Base-by-base conservation (phyloP, 2,329 filamentous ascomycete genomes). In the Talaromyces verruculosus region DNA sequence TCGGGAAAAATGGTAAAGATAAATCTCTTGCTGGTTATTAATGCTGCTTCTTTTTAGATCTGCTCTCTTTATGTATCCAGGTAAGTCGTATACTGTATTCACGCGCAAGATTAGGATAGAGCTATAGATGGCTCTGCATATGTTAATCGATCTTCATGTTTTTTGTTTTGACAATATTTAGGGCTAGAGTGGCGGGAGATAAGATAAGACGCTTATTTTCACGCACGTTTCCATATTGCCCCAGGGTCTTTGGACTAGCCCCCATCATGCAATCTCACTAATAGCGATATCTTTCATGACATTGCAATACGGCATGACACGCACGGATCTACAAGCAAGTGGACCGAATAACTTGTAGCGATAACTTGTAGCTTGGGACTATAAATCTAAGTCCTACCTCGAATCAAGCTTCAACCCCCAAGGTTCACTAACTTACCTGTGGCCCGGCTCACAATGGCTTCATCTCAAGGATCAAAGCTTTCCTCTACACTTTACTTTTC, bases 1-100 rank as follows among this genome's bases (percentile, higher is more conserved):
- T 86, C 68, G 85, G 84, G 0, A 78, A 76, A 51, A 71, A 76
- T 62, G 75, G 79, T 49, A 72, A 68, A 64, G 75, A 80, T 60
- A 76, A 76, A 51, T 71, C 75, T 35, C 67, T 68, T 25, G 76
- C 78, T 68, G 79, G 79, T 6, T 80, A 76, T 67, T 81, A 76
- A 69, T 19, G 30, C 2, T 39, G 33, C 30, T 57, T n/a, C n/a
- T 22, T 37, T 22, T 25, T 22, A 39, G 33, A 35, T 55, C 30
- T 22, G 30, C 28, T 35, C 30, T 22, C 5, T 55, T 35, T 55
- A 2, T 57, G 11, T 22, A 39, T 57, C 19, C 17, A 57, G 33
- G 53, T 37, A 39, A 55, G 30, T 55, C 33, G 22, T 37, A 57
- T 22, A 39, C 33, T 57, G 30, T 37, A 57, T 22, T 15, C 13